Evolutionary conservation across 768 basidiomycete genomes (phyloP), one percentile per base, ranked within the genome.

Genomic region (Hortiboletus flavorubellus): DNA sequence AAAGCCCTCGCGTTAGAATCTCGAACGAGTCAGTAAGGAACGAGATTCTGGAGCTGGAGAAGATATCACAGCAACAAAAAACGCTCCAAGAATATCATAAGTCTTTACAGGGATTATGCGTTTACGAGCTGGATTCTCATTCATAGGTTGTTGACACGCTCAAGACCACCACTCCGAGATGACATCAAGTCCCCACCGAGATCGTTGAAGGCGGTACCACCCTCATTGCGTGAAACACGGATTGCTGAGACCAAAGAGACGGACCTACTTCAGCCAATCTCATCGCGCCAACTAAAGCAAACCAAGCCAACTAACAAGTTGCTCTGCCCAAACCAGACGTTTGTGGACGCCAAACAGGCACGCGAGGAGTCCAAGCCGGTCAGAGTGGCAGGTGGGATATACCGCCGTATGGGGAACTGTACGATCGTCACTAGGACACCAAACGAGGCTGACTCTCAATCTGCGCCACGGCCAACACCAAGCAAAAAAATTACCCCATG

Each of bases 341-440:
- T 87, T 68, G 70, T 75, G 56, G 80, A 85, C 30, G 85, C 80
- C 6, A 87, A 85, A 62, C 74, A 79, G 50, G 75, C 75, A 0
- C 80, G 87, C 29, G 79, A 83, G 14, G 74, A 51, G 42, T 70
- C 69, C 12, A 78, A 74, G 51, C 55, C 71, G 61, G 75, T 73
- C 51, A 76, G 76, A 39, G 79, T 83, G 3, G 83, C 86, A 1
- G 89, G 88, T 8, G 89, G 89, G 0, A 86, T 92, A 48, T 89
- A 91, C 72, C 80, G 83, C 29, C 71, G 77, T 3, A 77, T 81
- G 12, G 90, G 89, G 2, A 73, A 80, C 16, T 80, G 78, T 41
- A 85, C 80, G 2, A 68, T 90, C 10, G 80, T 91, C 56, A 64
- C 76, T 15, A 72, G 69, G 18, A 61, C 73, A 48, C 64, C 65